Base-by-base conservation (phyloP, 129 eudicot genomes). In the Escallonia rubra region DNA sequence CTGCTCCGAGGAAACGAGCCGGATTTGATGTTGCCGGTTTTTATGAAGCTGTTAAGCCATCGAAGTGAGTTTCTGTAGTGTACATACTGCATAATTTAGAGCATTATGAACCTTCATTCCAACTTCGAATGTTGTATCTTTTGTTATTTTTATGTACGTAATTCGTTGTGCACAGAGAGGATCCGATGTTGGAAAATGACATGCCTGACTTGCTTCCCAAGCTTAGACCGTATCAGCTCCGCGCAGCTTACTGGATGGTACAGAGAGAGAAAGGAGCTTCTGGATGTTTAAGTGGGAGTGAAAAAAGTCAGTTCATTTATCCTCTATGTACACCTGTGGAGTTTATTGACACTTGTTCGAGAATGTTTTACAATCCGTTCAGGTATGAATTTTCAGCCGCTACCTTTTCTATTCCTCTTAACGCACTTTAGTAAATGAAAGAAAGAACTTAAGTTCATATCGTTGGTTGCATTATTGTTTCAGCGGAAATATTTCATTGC, bases 181-280 rank as follows among this genome's bases (percentile, higher is more conserved):
- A 70, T 59, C 97, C 83, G 11, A 79, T 87, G 96, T 68, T 89
- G 76, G 85, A 74, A 41, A 84, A 78, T 81, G 76, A 85, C 72
- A 64, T 94, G 68, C 99, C 93, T 65, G 88, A 79, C 72, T 87
- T 94, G 85, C 81, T 87, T 68, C 96, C 94, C 63, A 88, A 78
- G 75, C 93, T 94, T 64, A 82, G 99, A 71, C 99, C 99, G 8
- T 94, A 89, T 77, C 99, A 94, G 73, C 85, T 79, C 13, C 96
- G 99, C 16, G 99, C 99, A 78, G 96, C 84, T 79, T 83, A 81
- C 72, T 94, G 99, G 99, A 94, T 94, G 99, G 81, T 90, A 55
- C 82, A 87, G 62, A 77, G 92, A 60, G 99, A 94, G 81, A 90
- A 76, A 81, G 83, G 81, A 73, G 76, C 81, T 65, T 69, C 66